phyloP scores from a whole-genome alignment of 768 basidiomycete genomes.

The Inosperma sp. region DNA sequence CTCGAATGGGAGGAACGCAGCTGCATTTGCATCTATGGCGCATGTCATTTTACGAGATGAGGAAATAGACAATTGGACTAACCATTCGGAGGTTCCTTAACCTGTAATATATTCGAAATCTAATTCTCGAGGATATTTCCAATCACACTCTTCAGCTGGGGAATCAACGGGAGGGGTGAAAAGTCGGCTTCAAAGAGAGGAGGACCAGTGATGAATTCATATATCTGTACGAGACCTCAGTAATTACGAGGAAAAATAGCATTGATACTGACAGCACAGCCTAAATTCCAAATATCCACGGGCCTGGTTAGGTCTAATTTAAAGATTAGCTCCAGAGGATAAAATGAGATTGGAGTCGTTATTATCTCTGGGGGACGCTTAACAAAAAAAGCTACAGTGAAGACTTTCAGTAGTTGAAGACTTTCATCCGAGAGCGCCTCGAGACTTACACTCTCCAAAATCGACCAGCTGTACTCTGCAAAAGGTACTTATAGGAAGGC shows the following conservation, averaged over 20 bases:
- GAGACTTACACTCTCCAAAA: no score
- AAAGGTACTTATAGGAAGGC: background rate
- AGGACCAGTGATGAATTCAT: background rate
- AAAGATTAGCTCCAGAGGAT: background rate
- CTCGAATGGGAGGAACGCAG: background rate
- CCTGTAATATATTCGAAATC: background rate
- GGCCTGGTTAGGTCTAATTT: background rate
- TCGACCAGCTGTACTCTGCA: background rate
- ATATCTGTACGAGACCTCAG: background rate
- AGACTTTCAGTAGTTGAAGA: background rate
- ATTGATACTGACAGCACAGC: background rate
- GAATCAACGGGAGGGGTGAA: no score
- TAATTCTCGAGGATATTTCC: no score
- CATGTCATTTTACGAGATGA: no score
- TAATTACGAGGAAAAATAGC: background rate
- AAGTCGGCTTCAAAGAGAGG: no score
- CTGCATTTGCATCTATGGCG: background rate
- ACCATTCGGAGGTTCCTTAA: background rate
- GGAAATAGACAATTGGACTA: no score
- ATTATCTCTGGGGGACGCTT: background rate
- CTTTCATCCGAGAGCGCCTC: no score
- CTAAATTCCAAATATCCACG: slow-evolving; percentile 3
- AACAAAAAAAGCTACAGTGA: background rate
- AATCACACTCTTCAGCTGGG: no score
- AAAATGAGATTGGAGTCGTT: no score